A percentile compares a stretch with the other conserved stretches of the same genome.
phyloP scores from a whole-genome alignment of 495 filamentous ascomycete species.

The Viridothelium virens region DNA sequence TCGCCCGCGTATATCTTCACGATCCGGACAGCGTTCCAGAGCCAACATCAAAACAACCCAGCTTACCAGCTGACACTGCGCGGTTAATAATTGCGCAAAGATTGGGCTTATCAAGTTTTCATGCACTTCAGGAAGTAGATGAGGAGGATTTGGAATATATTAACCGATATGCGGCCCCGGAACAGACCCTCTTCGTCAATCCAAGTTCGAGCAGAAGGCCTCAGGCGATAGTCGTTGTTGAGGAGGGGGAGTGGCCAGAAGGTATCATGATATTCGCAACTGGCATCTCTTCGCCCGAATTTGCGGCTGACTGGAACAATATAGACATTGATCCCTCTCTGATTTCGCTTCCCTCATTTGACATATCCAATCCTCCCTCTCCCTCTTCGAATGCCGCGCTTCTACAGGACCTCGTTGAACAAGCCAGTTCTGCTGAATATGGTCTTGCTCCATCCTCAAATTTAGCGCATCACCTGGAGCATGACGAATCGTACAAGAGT shows the following conservation, averaged over 20 bases:
- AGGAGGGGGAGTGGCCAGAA: constrained; percentile 24
- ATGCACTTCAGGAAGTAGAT: constrained; percentile 40
- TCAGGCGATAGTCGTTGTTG: constrained; percentile 42
- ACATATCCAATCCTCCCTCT: constrained; percentile 2
- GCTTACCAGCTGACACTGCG: constrained; percentile 40
- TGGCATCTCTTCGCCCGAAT: background rate
- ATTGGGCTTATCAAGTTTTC: constrained; percentile 45
- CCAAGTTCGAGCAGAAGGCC: constrained; percentile 11
- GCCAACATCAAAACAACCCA: constrained; percentile 10
- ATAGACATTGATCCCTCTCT: background rate
- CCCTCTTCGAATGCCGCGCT: background rate
- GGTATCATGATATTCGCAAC: background rate
- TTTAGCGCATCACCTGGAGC: background rate
- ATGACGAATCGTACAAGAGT: background rate
- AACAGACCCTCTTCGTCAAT: constrained; percentile 38
- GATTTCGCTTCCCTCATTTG: background rate
- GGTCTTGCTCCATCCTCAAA: background rate
- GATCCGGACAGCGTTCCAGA: constrained; percentile 20
- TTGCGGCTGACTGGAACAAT: background rate
- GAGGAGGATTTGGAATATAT: constrained; percentile 42
- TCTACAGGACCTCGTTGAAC: background rate
- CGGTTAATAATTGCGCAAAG: constrained; percentile 49
- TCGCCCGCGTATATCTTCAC: constrained; percentile 27
- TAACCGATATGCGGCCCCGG: constrained; percentile 42
- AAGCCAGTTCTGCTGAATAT: background rate